These are phyloP conservation scores for Lactifluus volemus DNA, from an alignment of 768 basidiomycete species.

Conservation along the genomic window DNA sequence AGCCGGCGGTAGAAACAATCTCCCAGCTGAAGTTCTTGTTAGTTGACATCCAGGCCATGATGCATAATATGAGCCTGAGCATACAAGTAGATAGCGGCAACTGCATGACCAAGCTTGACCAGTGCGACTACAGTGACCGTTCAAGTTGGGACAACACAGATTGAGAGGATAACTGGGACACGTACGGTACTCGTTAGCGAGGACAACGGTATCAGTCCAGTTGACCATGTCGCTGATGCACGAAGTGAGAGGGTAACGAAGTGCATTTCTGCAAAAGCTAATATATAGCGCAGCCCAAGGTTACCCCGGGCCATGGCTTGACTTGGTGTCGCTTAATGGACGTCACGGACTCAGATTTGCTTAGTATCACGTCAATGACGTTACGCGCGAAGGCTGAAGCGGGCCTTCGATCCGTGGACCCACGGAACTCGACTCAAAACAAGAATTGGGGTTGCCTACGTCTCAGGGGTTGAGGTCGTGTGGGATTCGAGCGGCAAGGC, in stretches of 20 bases:
- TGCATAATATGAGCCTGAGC: not conserved
- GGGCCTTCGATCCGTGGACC: too few species aligned
- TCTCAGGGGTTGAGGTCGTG: too few species aligned
- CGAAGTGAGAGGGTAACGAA: not conserved
- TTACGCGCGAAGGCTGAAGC: too few species aligned
- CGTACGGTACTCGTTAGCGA: constrained; percentile 2
- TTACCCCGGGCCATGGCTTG: too few species aligned
- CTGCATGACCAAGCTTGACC: not conserved
- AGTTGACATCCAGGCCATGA: not conserved
- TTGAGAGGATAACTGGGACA: not conserved
- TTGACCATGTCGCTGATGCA: constrained; percentile 7
- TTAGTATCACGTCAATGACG: too few species aligned
- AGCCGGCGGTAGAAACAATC: not conserved
- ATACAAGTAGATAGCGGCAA: constrained; percentile 1
- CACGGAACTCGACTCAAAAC: too few species aligned
- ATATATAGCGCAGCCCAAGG: not conserved
- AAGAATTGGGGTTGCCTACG: too few species aligned
- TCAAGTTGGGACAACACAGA: too few species aligned
- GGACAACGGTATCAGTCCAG: not conserved
- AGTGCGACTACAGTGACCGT: not conserved
- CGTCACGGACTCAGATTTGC: too few species aligned
- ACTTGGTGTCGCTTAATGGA: too few species aligned
- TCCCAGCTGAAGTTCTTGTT: not conserved
- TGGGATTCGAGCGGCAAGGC: too few species aligned
- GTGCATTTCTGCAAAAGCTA: not conserved